Evolutionary conservation across 2,329 filamentous ascomycete genomes (phyloP).

Genomic region (Fonsecaea monophora): DNA sequence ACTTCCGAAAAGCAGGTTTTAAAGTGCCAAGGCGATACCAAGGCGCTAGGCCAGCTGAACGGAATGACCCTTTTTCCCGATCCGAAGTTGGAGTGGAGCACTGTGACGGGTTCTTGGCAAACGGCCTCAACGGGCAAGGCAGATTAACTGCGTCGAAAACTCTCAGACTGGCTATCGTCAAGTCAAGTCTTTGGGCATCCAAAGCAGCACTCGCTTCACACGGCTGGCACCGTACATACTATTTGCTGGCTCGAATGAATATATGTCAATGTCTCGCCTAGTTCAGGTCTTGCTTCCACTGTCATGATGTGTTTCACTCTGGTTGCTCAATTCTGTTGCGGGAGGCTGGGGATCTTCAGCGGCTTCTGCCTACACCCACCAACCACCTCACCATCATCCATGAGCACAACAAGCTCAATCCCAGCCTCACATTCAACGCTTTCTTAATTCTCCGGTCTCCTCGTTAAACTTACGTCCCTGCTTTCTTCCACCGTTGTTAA

Average conservation of each 20-base stretch:
- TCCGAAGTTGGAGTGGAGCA: background rate
- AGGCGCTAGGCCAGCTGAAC: background rate
- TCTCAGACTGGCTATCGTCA: background rate
- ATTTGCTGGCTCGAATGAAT: background rate
- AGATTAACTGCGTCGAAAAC: background rate
- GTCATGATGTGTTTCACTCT: conserved; percentile 35
- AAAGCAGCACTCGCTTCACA: background rate
- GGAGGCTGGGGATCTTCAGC: conserved; percentile 30
- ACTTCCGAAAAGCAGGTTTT: background rate
- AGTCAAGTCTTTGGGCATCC: background rate
- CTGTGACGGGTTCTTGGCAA: background rate
- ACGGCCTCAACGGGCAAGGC: background rate
- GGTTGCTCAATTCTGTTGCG: conserved; percentile 23
- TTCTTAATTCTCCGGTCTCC: conserved; percentile 26
- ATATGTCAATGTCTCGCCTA: background rate
- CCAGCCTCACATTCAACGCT: conserved; percentile 35
- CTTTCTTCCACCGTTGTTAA: conserved; percentile 29
- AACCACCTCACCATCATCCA: conserved; percentile 24
- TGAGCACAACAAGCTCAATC: conserved; percentile 24
- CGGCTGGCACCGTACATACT: background rate
- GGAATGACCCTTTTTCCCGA: background rate
- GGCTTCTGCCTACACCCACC: conserved; percentile 30
- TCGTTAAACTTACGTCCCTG: conserved; percentile 21
- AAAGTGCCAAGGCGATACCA: background rate
- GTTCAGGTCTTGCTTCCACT: conserved; percentile 14